phyloP scores from a whole-genome alignment of 345 rosid species.

The Rhizophora apiculata region DNA sequence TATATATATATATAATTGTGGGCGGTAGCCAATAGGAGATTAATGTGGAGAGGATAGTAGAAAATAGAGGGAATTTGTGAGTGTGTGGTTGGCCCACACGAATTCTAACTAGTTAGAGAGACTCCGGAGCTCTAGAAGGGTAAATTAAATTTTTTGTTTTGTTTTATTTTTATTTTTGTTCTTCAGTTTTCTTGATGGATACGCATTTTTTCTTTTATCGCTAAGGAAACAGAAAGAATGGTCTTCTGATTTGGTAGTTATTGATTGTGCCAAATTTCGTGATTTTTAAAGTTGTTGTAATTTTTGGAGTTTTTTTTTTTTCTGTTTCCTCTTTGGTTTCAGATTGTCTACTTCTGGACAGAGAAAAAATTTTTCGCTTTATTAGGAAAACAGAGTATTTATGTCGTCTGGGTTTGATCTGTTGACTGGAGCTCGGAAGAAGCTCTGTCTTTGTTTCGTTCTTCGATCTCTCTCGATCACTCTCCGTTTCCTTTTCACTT shows the following conservation, averaged over 20 bases:
- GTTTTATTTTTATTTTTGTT: no score
- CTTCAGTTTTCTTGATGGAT: no score
- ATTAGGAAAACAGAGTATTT: conserved; percentile 10
- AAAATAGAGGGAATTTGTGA: neutral
- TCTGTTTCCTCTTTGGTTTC: neutral
- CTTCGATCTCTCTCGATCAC: neutral
- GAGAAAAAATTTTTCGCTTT: neutral
- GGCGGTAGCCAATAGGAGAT: no score
- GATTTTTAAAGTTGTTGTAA: neutral
- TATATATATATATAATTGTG: no score
- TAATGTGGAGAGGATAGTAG: no score
- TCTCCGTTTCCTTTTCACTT: neutral
- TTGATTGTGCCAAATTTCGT: neutral
- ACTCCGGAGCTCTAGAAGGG: neutral
- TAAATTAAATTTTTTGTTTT: neutral
- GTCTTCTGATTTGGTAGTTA: neutral
- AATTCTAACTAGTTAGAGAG: neutral
- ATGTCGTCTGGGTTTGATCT: conserved; percentile 22
- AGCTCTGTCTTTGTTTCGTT: conserved; percentile 17
- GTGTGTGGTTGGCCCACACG: neutral
- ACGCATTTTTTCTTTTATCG: no score
- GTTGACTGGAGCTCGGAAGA: conserved; percentile 17
- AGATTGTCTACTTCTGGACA: neutral
- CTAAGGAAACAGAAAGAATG: no score
- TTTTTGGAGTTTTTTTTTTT: neutral